phyloP scores from a whole-genome alignment of 2,329 filamentous ascomycete species.

The Ceratocystiopsis sp. region DNA sequence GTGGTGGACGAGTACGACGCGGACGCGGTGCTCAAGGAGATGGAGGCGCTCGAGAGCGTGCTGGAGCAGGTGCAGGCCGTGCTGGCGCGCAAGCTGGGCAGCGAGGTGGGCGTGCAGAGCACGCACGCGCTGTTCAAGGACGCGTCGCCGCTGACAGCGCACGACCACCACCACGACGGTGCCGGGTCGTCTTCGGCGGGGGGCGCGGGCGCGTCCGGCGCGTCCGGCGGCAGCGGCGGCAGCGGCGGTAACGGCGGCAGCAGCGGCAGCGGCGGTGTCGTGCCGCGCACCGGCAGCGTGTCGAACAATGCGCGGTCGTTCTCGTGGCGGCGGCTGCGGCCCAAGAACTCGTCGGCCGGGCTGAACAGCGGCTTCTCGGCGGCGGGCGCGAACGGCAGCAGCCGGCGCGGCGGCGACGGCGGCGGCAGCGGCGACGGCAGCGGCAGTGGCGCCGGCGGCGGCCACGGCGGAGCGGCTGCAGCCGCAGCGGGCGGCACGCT shows the following conservation, averaged over 20 bases:
- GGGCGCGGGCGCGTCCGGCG: slow-evolving; percentile 30
- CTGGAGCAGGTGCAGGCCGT: slow-evolving; percentile 70
- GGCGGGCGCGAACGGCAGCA: slow-evolving; percentile 12
- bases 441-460: too few species aligned
- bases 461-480: not conserved
- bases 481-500: slow-evolving; percentile 19
- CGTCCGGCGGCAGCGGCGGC: slow-evolving; percentile 10
- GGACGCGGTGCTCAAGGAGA: slow-evolving; percentile 81
- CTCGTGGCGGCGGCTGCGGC: slow-evolving; percentile 78
- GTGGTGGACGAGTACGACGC: slow-evolving; percentile 73
- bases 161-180: slow-evolving; percentile 26
- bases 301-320: slow-evolving; percentile 64
- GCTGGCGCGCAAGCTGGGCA: slow-evolving; percentile 73
- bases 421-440: not conserved
- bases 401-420: slow-evolving; percentile 7
- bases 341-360: slow-evolving; percentile 65
- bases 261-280: slow-evolving; percentile 19
- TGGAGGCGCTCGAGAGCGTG: slow-evolving; percentile 73
- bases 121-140: slow-evolving; percentile 61
- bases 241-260: slow-evolving; percentile 40
- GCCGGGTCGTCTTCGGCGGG: not conserved
- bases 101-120: slow-evolving; percentile 72
- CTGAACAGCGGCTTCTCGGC: slow-evolving; percentile 26
- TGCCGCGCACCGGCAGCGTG: slow-evolving; percentile 41
- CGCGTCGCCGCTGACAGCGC: slow-evolving; percentile 22